These are phyloP conservation scores for Yarrowia hollandica DNA, from an alignment of 805 yeast genomes.

Conservation along the genomic window DNA sequence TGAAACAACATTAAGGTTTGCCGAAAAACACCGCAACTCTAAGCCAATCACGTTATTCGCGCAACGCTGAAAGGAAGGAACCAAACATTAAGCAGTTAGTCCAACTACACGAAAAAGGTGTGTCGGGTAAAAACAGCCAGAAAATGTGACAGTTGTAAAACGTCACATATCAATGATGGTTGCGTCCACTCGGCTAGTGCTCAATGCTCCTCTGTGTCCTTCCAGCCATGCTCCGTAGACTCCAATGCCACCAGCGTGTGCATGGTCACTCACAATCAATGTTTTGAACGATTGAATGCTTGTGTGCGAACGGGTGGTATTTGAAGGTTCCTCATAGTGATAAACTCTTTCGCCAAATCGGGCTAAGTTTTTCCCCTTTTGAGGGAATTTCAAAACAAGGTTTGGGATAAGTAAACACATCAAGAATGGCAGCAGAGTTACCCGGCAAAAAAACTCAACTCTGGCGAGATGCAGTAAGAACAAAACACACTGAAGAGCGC, in stretches of 20 bases:
- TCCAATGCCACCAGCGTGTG: background rate
- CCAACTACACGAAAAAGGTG: background rate
- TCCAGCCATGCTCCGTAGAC: no score
- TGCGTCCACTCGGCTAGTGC: no score
- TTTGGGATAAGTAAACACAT: slow-evolving; percentile 13
- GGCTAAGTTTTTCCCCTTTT: slow-evolving; percentile 28
- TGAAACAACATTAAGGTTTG: slow-evolving; percentile 22
- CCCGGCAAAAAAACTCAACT: slow-evolving; percentile 15
- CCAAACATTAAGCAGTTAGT: background rate
- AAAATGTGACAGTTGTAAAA: background rate
- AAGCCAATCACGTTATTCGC: slow-evolving; percentile 29
- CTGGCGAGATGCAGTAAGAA: background rate
- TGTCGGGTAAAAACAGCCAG: no score
- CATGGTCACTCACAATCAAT: slow-evolving; percentile 19
- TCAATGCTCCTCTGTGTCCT: no score
- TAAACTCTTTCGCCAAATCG: slow-evolving; percentile 28
- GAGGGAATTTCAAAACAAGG: slow-evolving; percentile 23
- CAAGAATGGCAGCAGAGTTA: slow-evolving; percentile 20
- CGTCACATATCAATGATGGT: background rate
- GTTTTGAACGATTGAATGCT: slow-evolving; percentile 15
- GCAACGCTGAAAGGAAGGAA: slow-evolving; percentile 5
- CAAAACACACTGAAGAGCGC: slow-evolving; percentile 1
- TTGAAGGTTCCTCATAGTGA: slow-evolving; percentile 2
- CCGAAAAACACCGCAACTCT: slow-evolving; percentile 29
- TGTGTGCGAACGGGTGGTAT: slow-evolving; percentile 11